Base-by-base conservation (phyloP, 257 asterid genomes). In the Linderniella brevidens region DNA sequence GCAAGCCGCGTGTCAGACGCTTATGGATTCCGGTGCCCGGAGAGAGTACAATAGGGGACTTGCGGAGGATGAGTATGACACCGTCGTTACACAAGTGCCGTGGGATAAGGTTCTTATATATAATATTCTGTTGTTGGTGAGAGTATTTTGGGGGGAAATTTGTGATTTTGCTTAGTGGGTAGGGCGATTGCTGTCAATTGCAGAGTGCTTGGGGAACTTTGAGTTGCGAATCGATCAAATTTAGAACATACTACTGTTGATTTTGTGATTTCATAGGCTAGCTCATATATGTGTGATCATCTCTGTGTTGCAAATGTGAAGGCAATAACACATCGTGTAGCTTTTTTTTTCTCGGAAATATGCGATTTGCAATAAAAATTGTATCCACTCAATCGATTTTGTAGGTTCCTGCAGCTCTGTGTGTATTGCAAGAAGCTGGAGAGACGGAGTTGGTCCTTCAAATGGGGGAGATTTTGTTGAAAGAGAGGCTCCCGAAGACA, bases 381-480 rank as follows among this genome's bases (percentile, higher is more conserved):
- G 2, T 43, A 8, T 11, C 17, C 9, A 17, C 37, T n/a, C n/a
- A n/a, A n/a, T n/a, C n/a, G n/a, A n/a, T n/a, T 43, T 47, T 49
- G 3, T 58, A 90, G 98, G 87, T 90, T 57, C 88, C 98, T 14
- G 96, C 96, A 62, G 88, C 94, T 14, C 57, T 90, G 68, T 68
- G 92, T 58, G 93, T 79, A 13, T 67, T 90, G 68, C 98, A 84
- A 79, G 98, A 90, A 58, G 70, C 94, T 29, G 98, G 98, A 58
- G 96, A 90, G 65, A 64, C 85, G 5, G 92, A 85, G 37, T 44
- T 90, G 59, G 98, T 79, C 57, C 78, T 90, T 72, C 83, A 75
- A 64, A 79, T 90, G 63, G 96, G 94, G 39, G 92, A 67, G 59
- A 71, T 72, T 62, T 72, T 90, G 80, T 58, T 90, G 65, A 84